Base-by-base conservation (phyloP, 495 filamentous ascomycete species). In the Corynascus novoguineensis region DNA sequence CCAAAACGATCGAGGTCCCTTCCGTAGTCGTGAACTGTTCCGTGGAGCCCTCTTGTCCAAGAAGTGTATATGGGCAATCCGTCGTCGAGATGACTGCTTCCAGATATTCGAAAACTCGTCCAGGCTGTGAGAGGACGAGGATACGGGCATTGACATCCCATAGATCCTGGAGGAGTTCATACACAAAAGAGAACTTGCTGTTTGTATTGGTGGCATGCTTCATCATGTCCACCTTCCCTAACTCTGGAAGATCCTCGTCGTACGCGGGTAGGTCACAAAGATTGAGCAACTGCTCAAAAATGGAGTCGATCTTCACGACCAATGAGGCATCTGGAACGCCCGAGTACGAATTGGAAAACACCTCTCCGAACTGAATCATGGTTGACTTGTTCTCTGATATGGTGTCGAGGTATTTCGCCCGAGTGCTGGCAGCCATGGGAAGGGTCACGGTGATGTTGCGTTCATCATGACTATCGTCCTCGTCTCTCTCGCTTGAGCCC, bases 101-200 rank as follows among this genome's bases (percentile, higher is more conserved):
- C 7, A 78, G 64, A 34, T 75, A 71, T 19, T 76, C 64, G 45
- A 73, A 68, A 2, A 68, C 48, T 0, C 60, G 62, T 17, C 71
- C 73, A 3, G 71, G 65, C 1, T 67, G 71, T 5, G 63, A 71
- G n/a, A 79, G 19, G 19, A 79, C 69, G 15, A 78, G 47, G 34
- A 78, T 58, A 25, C 66, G 72, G 37, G 57, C 60, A 27, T 72
- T 60, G 44, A 67, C 59, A 27, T 66, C 65, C n/a, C 57, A 55
- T 14, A 76, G 24, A 5, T 40, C 37, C 9, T 61, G 49, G 10
- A 79, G 60, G 10, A 78, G 61, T 56, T 77, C 76, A n/a, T 68
- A 68, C 8, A 76, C 55, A 19, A 78, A 79, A 1, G 66, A 68
- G 46, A 75, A 76, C 40, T 79, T 79, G 53, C 66, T 63, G 63